Percentiles rank a stretch among this genome's conserved stretches.
Evolutionary conservation across 345 rosid genomes (phyloP).

Genomic region (Fremontodendron californicum): DNA sequence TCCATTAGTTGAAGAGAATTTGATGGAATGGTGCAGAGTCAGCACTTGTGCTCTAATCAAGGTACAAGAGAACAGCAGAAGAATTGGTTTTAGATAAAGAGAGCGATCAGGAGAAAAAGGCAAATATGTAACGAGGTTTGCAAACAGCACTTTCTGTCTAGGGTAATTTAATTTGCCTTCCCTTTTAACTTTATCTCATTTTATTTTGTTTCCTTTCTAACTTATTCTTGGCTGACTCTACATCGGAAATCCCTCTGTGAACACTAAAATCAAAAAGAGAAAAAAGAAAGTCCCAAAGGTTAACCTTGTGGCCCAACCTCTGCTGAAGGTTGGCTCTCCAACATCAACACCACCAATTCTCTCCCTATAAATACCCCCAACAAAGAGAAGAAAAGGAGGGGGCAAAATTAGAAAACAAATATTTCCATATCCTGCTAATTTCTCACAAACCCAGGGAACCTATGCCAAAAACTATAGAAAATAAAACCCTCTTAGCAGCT

Average conservation of each 20-base stretch:
- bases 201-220: not conserved
- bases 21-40: not conserved
- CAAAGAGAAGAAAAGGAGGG: not conserved
- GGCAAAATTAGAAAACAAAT: not conserved
- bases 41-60: not conserved
- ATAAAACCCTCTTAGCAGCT: not conserved
- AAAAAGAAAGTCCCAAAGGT: not conserved
- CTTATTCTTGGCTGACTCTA: not conserved
- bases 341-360: not conserved
- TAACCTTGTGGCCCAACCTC: not conserved
- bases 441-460: not conserved
- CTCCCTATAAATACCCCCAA: not conserved
- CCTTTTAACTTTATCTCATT: not conserved
- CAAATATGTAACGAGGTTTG: not conserved
- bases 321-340: not conserved
- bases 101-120: not conserved
- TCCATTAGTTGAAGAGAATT: constrained; percentile 4
- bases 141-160: not conserved
- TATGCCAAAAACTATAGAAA: not conserved
- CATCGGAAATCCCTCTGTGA: not conserved
- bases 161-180: not conserved
- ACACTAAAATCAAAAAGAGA: not conserved
- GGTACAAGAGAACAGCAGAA: not conserved
- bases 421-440: not conserved
- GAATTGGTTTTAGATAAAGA: not conserved